These are phyloP conservation scores for Ballota nigra DNA, from an alignment of 257 asterid genomes.

Conservation along the genomic window DNA sequence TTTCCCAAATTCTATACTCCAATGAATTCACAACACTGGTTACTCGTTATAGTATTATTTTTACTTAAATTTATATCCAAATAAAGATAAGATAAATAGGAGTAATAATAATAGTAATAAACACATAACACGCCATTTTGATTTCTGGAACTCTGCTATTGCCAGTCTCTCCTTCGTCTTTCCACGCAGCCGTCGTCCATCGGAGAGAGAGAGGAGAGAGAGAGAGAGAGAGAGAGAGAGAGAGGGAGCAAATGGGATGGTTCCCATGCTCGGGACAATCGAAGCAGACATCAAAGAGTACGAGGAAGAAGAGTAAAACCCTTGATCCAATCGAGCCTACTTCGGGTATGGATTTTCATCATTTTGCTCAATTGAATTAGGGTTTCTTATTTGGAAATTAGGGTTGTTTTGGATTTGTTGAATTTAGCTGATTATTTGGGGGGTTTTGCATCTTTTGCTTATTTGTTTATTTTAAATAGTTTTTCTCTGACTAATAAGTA, in stretches of 20 bases:
- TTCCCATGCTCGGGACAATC: conserved; percentile 71
- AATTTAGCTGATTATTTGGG: conserved; percentile 14
- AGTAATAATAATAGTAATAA: not conserved
- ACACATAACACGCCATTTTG: not conserved
- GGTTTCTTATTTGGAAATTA: not conserved
- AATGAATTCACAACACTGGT: not conserved
- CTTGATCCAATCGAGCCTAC: conserved; percentile 35
- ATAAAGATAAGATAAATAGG: not conserved
- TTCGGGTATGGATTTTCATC: conserved; percentile 35
- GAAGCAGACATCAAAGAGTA: conserved; percentile 35
- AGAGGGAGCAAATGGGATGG: conserved; percentile 58
- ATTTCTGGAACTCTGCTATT: conserved; percentile 16
- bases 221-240: conserved; percentile 29
- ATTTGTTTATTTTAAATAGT: not conserved
- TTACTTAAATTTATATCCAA: conserved; percentile 5
- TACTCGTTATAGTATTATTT: not conserved
- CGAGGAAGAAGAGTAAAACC: conserved; percentile 42
- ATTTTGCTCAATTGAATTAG: not conserved
- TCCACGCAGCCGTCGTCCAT: conserved; percentile 2
- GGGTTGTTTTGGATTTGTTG: conserved; percentile 15
- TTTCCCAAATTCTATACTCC: not conserved
- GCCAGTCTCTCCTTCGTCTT: conserved; percentile 20
- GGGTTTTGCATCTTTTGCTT: not conserved
- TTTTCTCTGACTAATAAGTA: not conserved
- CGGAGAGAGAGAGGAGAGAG: conserved; percentile 9